Conservation (phyloP, 2,329 filamentous ascomycete genomes). For the Neopestalotiopsis sp. region DNA sequence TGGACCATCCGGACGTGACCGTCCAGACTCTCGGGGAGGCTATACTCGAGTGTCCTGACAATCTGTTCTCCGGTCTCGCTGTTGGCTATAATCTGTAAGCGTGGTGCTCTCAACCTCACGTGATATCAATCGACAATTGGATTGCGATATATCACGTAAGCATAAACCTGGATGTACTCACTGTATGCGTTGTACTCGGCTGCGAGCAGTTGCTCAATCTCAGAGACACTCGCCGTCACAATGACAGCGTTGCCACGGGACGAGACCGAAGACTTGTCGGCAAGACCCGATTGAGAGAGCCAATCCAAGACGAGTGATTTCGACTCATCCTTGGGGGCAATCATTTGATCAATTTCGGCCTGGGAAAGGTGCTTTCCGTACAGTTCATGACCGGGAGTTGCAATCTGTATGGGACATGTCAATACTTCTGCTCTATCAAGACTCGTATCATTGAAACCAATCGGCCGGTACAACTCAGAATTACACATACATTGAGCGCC, state of each 20-base stretch:
- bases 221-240: slow-evolving; percentile 6
- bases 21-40: slow-evolving; percentile 7
- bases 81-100: slow-evolving; percentile 5
- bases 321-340: slow-evolving; percentile 21
- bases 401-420: slow-evolving; percentile 7
- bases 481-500: slow-evolving; percentile 13
- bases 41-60: slow-evolving; percentile 15
- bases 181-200: slow-evolving; percentile 19
- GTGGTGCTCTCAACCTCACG: neutral
- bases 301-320: slow-evolving; percentile 9
- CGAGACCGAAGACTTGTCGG: neutral
- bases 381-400: slow-evolving; percentile 14
- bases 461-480: neutral
- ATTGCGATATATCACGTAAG: neutral
- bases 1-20: slow-evolving; percentile 15
- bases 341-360: slow-evolving; percentile 8
- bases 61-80: slow-evolving; percentile 9
- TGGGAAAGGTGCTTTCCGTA: slow-evolving; percentile 18
- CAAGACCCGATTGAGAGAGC: slow-evolving; percentile 16
- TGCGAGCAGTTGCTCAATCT: slow-evolving; percentile 16
- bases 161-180: neutral
- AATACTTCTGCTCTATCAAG: too few relatives aligned
- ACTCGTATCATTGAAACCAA: neutral
- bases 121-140: neutral
- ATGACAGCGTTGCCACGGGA: slow-evolving; percentile 10